These are phyloP conservation scores for Tylopilus vinaceipallidus DNA, from an alignment of 768 basidiomycete species.

Conservation along the genomic window DNA sequence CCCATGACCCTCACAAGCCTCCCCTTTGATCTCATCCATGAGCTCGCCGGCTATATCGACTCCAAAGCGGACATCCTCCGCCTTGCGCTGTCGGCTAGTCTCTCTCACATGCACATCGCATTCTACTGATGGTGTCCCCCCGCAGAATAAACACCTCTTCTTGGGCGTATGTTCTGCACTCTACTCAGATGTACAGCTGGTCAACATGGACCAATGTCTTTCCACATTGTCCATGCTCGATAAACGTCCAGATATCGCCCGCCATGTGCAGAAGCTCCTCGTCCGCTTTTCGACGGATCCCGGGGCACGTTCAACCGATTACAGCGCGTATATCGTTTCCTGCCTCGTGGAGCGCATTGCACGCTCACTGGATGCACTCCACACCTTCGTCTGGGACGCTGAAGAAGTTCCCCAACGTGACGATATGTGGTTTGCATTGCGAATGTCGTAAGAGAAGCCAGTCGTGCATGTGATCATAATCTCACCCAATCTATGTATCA, in stretches of 20 bases:
- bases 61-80: constrained; percentile 54
- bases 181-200: constrained; percentile 57
- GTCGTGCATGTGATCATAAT: neutral
- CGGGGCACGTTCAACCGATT: constrained; percentile 13
- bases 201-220: constrained; percentile 56
- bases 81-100: constrained; percentile 58
- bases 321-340: constrained; percentile 40
- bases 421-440: constrained; percentile 77
- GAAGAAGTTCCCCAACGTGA: constrained; percentile 64
- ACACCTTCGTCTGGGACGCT: constrained; percentile 69
- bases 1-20: constrained; percentile 22
- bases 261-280: constrained; percentile 62
- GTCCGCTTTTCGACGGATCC: constrained; percentile 40
- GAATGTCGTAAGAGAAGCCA: constrained; percentile 50
- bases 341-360: constrained; percentile 51
- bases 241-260: constrained; percentile 52
- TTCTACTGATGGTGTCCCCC: constrained; percentile 3
- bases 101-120: neutral
- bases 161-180: constrained; percentile 52
- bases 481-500: constrained; percentile 27
- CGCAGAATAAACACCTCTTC: constrained; percentile 56
- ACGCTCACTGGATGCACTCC: constrained; percentile 58
- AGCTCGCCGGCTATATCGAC: constrained; percentile 56
- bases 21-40: constrained; percentile 66
- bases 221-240: constrained; percentile 65